Base-by-base conservation (phyloP, 1,139 yeast species). In the Eremothecium coryli region DNA sequence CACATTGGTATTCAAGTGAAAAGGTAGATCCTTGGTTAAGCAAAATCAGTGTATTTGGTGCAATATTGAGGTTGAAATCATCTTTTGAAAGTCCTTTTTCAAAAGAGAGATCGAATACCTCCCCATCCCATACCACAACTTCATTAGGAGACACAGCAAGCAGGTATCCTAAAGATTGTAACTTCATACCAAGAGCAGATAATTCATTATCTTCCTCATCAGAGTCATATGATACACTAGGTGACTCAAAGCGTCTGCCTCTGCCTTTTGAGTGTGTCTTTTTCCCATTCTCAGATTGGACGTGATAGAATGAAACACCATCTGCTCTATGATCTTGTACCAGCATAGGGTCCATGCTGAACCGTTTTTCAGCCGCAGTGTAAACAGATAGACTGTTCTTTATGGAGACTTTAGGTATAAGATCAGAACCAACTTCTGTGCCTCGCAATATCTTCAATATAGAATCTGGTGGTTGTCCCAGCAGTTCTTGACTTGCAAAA, bases 91-190 rank as follows among this genome's bases (percentile, higher is more conserved):
- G 43, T 16, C 37, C 38, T 15, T 41, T 41, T 9, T 43, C 46
- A n/a, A 40, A 48, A 1, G 55, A 43, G 2, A 82, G 56, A 33
- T 74, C 71, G 23, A 79, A 71, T 41, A 81, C 77, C 16, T 71
- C 69, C 2, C 97, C 97, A 44, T 82, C 90, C 97, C 97, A 88
- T 18, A 82, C 75, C 53, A 88, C 71, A 0, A 96, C 93, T 49
- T 82, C 84, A 10, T 79, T 71, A 2, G 95, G 90, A 49, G 84
- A 77, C 15, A 86, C 61, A 0, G 88, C 79, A 23, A 88, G 51
- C 11, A 86, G 70, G 46, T 85, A 85, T 0, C 84, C 77, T 36
- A 62, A 56, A 14, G 55, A 46, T 36, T 53, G 53, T 25, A 56
- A 36, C 37, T 48, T 49, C 13, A 37, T 25, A 32, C 53, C 59